Evolutionary conservation across 2,329 filamentous ascomycete species (phyloP), one percentile per base, ranked within the genome.

Genomic region (Truncatella angustata): DNA sequence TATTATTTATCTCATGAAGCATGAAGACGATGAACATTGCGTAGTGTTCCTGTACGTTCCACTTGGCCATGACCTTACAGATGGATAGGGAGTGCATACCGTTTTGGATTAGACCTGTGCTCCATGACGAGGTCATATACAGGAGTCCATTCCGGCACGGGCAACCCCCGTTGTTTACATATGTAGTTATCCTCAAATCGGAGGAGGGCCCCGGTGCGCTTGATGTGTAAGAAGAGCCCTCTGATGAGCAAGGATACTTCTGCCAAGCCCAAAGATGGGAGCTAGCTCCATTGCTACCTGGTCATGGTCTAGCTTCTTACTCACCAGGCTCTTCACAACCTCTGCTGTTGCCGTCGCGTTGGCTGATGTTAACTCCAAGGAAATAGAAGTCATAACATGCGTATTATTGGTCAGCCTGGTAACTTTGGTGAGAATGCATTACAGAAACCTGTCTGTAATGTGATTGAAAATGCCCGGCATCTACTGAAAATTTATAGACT

Each of bases 181-280:
- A 59, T 52, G 24, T 53, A 63, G 3, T 9, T 7, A 0, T 42
- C n/a, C 3, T 39, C 24, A 30, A 65, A 66, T 18, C 62, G 57
- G 14, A 12, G 12, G 28, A 62, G 53, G 2, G 56, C 40, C 7
- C 52, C 52, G 2, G 14, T 7, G 5, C 62, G 40, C 2, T 45
- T 56, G 9, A 55, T 54, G 23, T 59, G 56, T 18, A 16, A 49
- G 32, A 65, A 63, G 4, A 65, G 47, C 59, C 12, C 57, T 49
- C 9, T 50, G 36, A 5, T 49, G 50, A 3, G 58, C 59, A 4
- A 65, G 4, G 5, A 54, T 46, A n/a, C 48, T 46, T 2, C 50
- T 34, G 1, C 61, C 60, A 11, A 66, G 54, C 1, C 61, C 60
- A 21, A 55, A 63, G 23, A 64, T 45, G 1, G 56, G 56, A 3